Percentiles rank a stretch among this genome's conserved stretches.
Conservation (phyloP, 2,329 filamentous ascomycete species). For the Paraphaeosphaeria sporulosa region DNA sequence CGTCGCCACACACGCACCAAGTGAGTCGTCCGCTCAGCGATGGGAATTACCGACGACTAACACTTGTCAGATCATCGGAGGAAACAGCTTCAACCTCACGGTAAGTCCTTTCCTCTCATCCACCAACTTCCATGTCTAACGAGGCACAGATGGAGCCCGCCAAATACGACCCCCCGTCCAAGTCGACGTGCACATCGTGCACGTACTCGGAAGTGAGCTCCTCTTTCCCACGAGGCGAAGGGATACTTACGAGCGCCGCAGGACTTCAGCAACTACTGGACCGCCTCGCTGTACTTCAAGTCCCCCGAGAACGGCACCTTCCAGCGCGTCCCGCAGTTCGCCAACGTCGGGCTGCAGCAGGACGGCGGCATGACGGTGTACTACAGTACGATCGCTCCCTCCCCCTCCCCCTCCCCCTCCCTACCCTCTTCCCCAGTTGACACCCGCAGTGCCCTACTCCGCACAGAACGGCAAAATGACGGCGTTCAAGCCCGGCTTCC, state of each 20-base stretch:
- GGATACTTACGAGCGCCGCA: slow-evolving; percentile 3
- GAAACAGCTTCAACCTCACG: slow-evolving; percentile 43
- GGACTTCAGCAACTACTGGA: slow-evolving; percentile 44
- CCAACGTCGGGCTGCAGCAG: slow-evolving; percentile 40
- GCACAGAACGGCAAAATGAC: slow-evolving; percentile 64
- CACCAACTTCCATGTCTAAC: slow-evolving; percentile 19
- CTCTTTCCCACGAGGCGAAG: not conserved
- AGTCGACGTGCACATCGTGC: slow-evolving; percentile 41
- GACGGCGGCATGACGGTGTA: slow-evolving; percentile 41
- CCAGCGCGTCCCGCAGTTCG: slow-evolving; percentile 40
- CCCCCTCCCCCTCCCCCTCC: not conserved
- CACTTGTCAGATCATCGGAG: slow-evolving; percentile 37
- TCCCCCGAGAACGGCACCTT: slow-evolving; percentile 45
- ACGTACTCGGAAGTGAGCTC: slow-evolving; percentile 28
- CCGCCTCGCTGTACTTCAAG: slow-evolving; percentile 38
- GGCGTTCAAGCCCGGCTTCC: slow-evolving; percentile 73
- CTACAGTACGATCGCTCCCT: not conserved
- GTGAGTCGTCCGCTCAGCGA: no score
- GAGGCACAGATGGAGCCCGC: slow-evolving; percentile 37
- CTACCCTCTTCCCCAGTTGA: not conserved
- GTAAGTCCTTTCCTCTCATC: slow-evolving; percentile 17
- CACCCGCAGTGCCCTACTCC: slow-evolving; percentile 70
- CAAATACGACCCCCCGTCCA: slow-evolving; percentile 30
- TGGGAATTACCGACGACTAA: no score
- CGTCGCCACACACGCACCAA: slow-evolving; percentile 37